These are phyloP conservation scores for Noccaea bulbosa DNA, from an alignment of 345 rosid species.

Conservation along the genomic window DNA sequence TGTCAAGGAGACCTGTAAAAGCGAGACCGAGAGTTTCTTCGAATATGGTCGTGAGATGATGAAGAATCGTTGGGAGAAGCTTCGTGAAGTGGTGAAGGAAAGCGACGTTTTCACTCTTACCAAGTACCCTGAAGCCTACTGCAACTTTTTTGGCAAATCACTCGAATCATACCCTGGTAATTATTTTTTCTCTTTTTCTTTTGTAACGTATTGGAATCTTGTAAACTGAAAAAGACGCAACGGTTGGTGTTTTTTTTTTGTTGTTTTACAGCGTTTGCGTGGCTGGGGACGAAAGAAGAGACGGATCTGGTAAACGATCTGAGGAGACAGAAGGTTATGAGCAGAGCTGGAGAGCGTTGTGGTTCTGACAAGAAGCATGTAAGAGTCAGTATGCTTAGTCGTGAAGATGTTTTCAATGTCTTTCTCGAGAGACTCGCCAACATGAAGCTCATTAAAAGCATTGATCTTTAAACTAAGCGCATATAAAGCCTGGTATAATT, in stretches of 20 bases:
- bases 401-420: slow-evolving; percentile 56
- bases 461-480: slow-evolving; percentile 20
- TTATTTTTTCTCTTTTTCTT: slow-evolving; percentile 20
- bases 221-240: slow-evolving; percentile 30
- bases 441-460: slow-evolving; percentile 42
- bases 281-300: slow-evolving; percentile 70
- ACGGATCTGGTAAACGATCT: slow-evolving; percentile 53
- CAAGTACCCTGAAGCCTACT: slow-evolving; percentile 56
- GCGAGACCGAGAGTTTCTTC: slow-evolving; percentile 59
- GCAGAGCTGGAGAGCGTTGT: slow-evolving; percentile 63
- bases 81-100: slow-evolving; percentile 53
- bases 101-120: slow-evolving; percentile 57
- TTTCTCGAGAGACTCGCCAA: slow-evolving; percentile 69
- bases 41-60: slow-evolving; percentile 52
- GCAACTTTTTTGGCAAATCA: slow-evolving; percentile 60
- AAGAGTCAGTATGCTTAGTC: slow-evolving; percentile 75
- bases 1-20: slow-evolving; percentile 47
- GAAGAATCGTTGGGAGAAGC: slow-evolving; percentile 70
- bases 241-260: not conserved
- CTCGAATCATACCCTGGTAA: slow-evolving; percentile 66
- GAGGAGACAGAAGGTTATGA: slow-evolving; percentile 52
- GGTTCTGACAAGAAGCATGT: slow-evolving; percentile 56
- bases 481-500: not conserved
- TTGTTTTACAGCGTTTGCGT: slow-evolving; percentile 67
- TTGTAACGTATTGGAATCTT: slow-evolving; percentile 15